Conservation (phyloP, 352 stramenopile genomes). For the Phytophthora melonis region DNA sequence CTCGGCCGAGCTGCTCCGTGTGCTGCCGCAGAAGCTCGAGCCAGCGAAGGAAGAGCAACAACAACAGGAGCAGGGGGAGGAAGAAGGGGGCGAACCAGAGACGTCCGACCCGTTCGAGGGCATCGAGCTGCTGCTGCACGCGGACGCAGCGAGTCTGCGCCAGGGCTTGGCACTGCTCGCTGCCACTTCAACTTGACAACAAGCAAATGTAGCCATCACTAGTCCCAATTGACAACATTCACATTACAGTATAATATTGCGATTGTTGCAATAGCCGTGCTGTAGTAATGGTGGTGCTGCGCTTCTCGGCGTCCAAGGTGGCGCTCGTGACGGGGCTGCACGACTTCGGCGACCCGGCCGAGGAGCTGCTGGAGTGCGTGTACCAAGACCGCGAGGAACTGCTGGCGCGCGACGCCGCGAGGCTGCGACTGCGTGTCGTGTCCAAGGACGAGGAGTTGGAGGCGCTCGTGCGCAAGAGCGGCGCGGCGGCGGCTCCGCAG, state of each 20-base stretch:
- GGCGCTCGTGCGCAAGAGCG: conserved; percentile 61
- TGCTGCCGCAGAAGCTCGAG: not conserved
- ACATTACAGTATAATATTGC: too few species aligned
- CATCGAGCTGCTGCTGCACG: conserved; percentile 32
- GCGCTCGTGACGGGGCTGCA: conserved; percentile 75
- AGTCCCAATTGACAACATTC: too few species aligned
- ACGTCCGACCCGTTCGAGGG: conserved; percentile 4
- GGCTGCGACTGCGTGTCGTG: conserved; percentile 57
- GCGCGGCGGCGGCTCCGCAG: conserved; percentile 41
- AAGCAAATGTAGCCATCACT: conserved; percentile 1
- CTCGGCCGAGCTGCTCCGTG: conserved; percentile 21
- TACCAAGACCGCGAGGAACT: conserved; percentile 75
- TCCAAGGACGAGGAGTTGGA: conserved; percentile 70
- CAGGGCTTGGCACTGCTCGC: conserved; percentile 19
- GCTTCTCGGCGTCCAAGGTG: conserved; percentile 78
- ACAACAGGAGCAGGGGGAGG: not conserved
- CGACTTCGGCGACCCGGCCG: conserved; percentile 67
- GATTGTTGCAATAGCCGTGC: too few species aligned
- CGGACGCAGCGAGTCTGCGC: conserved; percentile 26
- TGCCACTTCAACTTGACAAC: conserved; percentile 18
- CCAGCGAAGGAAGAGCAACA: not conserved
- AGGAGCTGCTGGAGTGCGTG: conserved; percentile 57
- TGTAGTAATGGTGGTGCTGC: conserved; percentile 47
- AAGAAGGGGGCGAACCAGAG: not conserved
- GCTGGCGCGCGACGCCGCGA: conserved; percentile 53